phyloP scores from a whole-genome alignment of 345 rosid species.

The Schrenkiella parvula region DNA sequence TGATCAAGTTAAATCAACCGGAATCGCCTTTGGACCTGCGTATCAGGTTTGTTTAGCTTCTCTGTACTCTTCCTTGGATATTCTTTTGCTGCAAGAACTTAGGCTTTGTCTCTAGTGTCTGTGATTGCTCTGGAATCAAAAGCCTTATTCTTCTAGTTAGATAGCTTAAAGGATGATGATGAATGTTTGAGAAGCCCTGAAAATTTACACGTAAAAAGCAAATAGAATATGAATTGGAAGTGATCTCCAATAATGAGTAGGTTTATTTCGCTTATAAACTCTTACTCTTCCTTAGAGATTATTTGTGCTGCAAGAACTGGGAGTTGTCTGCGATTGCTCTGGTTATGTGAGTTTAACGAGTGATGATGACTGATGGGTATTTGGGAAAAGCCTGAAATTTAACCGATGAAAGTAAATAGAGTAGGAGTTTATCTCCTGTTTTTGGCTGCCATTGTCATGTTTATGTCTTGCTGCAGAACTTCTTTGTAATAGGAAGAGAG shows the following conservation, averaged over 20 bases:
- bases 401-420: neutral
- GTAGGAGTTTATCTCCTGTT: neutral
- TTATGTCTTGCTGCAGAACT: neutral
- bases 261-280: neutral
- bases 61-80: neutral
- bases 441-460: neutral
- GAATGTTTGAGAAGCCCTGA: neutral
- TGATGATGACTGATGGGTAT: neutral
- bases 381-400: neutral
- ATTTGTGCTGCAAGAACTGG: neutral
- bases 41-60: constrained; percentile 59
- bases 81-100: neutral
- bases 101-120: neutral
- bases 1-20: constrained; percentile 81
- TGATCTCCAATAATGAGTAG: neutral
- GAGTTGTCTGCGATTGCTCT: neutral
- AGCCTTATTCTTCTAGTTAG: neutral
- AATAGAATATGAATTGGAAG: neutral
- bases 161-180: neutral
- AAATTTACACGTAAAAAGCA: neutral
- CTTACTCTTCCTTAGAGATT: neutral
- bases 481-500: neutral
- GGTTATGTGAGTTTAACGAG: neutral
- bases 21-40: constrained; percentile 93
- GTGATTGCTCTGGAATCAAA: neutral